A percentile compares a stretch with the other conserved stretches of the same genome.
Conservation (phyloP, 306 rosid species). For the Castanospermum australe region DNA sequence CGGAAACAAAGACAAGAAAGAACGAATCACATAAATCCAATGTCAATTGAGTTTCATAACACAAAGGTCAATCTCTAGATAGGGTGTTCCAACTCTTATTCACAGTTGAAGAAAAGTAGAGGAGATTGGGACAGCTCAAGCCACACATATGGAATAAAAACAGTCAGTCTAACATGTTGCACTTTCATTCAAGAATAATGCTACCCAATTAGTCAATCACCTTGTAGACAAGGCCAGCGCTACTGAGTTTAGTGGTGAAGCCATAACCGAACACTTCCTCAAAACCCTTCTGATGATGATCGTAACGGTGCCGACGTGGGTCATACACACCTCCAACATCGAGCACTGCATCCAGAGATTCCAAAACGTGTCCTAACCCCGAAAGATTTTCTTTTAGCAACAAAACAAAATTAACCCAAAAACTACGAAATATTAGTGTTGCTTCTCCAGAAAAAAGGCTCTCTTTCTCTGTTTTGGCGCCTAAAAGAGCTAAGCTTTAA, state of each 20-base stretch:
- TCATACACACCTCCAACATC: constrained; percentile 63
- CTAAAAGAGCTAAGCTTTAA: not conserved
- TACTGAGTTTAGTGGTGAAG: constrained; percentile 52
- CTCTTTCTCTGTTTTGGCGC: too few relatives aligned
- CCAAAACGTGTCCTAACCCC: constrained; percentile 27
- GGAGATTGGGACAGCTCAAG: not conserved
- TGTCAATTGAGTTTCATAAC: not conserved
- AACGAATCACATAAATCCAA: not conserved
- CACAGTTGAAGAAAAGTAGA: not conserved
- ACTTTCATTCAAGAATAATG: too few relatives aligned
- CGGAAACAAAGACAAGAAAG: not conserved
- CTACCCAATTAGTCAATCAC: constrained; percentile 38
- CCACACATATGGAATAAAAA: not conserved
- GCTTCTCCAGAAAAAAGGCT: too few relatives aligned
- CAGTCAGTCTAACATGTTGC: not conserved
- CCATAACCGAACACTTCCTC: constrained; percentile 42
- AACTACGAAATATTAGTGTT: not conserved
- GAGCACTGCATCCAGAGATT: constrained; percentile 45
- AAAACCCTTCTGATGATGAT: constrained; percentile 52
- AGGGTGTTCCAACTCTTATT: not conserved
- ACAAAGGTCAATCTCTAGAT: not conserved
- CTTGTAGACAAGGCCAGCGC: constrained; percentile 69
- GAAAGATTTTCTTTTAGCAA: not conserved
- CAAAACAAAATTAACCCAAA: not conserved
- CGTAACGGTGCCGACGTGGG: constrained; percentile 47